Conservation (phyloP, 1,284 basidiomycete species). For the Puccinia novopanici region DNA sequence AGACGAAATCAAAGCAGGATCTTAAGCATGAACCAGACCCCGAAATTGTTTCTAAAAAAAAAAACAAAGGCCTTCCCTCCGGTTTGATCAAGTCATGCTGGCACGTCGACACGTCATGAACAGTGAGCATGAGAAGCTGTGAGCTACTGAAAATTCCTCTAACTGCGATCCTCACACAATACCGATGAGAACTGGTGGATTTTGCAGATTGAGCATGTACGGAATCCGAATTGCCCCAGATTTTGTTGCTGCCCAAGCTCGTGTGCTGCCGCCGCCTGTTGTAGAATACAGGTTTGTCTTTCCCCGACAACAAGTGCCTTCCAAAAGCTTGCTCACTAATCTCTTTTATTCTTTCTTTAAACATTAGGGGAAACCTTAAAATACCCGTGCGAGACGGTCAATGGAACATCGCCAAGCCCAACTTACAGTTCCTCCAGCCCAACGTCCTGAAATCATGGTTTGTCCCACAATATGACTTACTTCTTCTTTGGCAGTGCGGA, state of each 20-base stretch:
- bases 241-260: constrained; percentile 21
- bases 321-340: background rate
- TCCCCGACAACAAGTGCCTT: background rate
- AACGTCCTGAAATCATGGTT: constrained; percentile 29
- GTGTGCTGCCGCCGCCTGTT: constrained; percentile 24
- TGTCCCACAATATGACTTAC: background rate
- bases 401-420: constrained; percentile 41
- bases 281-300: constrained; percentile 23
- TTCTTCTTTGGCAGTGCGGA: background rate
- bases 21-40: background rate
- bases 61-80: constrained; percentile 8
- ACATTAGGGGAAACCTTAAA: background rate
- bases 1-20: background rate
- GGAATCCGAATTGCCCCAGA: background rate
- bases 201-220: constrained; percentile 9
- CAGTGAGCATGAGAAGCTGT: constrained; percentile 10
- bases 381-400: constrained; percentile 23
- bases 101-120: constrained; percentile 29
- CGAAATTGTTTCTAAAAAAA: background rate
- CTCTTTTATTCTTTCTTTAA: background rate
- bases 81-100: constrained; percentile 23
- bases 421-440: background rate
- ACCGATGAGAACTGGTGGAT: background rate
- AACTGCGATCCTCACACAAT: background rate
- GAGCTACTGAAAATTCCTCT: background rate